Base-by-base conservation (phyloP, 768 basidiomycete genomes). In the Filobasidium floriforme region DNA sequence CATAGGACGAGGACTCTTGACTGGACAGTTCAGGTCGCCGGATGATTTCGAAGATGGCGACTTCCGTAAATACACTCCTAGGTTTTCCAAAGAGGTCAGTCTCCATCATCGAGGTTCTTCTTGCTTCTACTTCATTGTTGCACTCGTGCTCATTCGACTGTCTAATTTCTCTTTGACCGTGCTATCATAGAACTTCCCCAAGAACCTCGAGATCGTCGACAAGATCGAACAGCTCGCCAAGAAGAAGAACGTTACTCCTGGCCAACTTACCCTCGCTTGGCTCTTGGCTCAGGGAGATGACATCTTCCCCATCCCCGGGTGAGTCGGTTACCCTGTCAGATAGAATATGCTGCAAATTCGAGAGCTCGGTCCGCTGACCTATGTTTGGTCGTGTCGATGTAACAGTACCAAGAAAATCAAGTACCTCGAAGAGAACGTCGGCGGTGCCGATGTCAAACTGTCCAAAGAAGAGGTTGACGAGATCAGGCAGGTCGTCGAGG, bases 181-280 rank as follows among this genome's bases (percentile, higher is more conserved):
- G 2, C n/a, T 28, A 24, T 5, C 37, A 1, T 26, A 68, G 67
- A 77, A 79, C 66, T 77, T 81, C 66, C 69, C 72, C 9, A 77
- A 78, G 68, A 81, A 79, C 68, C 69, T 80, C n/a, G 67, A 65
- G 10, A 67, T 81, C 24, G 79, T 79, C 9, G 75, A 79, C 61
- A 70, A 75, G 54, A 69, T 82, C 66, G 71, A 73, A 41, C 52
- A 65, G 14, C 60, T 81, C 49, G 80, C 76, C 1, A 55, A 72
- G n/a, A 73, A 72, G 55, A 75, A 80, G 64, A 64, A 67, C 22
- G 75, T 70, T 57, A 76, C 79, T 0, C 46, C 78, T 0, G 76
- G 78, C 1, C 80, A 82, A 66, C 69, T 81, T 18, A 69, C 77
- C 3, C 65, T 80, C 15, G 79, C 79, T 1, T 80, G 79, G 79